A percentile compares a stretch with the other conserved stretches of the same genome.
phyloP scores from a whole-genome alignment of 768 basidiomycete species.

The Candolleomyces aberdarensis region DNA sequence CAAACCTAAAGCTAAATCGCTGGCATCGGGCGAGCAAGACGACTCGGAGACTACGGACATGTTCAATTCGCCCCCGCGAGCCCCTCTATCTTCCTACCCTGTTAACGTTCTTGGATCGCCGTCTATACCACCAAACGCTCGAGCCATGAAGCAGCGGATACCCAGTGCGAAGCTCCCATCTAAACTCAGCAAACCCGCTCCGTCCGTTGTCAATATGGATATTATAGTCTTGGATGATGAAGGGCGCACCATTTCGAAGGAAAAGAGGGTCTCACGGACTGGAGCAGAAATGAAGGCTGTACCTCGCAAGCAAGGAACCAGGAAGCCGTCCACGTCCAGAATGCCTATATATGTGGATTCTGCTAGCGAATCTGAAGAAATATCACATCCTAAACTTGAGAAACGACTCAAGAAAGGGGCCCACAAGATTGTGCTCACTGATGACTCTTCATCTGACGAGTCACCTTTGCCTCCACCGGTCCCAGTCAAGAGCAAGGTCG shows the following conservation, averaged over 20 bases:
- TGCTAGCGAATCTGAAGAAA: constrained; percentile 22
- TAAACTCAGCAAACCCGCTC: constrained; percentile 35
- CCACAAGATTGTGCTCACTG: constrained; percentile 39
- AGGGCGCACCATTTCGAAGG: constrained; percentile 57
- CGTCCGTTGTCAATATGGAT: constrained; percentile 58
- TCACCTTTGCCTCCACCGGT: constrained; percentile 10
- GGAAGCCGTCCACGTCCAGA: not conserved
- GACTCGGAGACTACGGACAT: constrained; percentile 7
- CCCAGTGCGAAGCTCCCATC: constrained; percentile 22
- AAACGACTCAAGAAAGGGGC: constrained; percentile 25
- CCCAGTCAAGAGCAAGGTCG: constrained; percentile 5
- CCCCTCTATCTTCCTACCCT: constrained; percentile 28
- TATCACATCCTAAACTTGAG: constrained; percentile 20
- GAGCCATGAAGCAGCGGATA: constrained; percentile 20
- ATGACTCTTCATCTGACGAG: constrained; percentile 41
- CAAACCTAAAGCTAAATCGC: constrained; percentile 14
- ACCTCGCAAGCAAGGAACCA: not conserved
- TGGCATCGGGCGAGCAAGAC: constrained; percentile 1
- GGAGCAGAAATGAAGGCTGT: constrained; percentile 25
- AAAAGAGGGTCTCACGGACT: constrained; percentile 54
- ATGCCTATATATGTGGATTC: constrained; percentile 1
- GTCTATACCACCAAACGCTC: constrained; percentile 22
- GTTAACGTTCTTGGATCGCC: constrained; percentile 37
- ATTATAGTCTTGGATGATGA: constrained; percentile 63
- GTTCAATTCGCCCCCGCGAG: constrained; percentile 25